These are phyloP conservation scores for barley (Hordeum vulgare) DNA, from an alignment of 176 grass and related monocot genomes.

Conservation along the genomic window DNA sequence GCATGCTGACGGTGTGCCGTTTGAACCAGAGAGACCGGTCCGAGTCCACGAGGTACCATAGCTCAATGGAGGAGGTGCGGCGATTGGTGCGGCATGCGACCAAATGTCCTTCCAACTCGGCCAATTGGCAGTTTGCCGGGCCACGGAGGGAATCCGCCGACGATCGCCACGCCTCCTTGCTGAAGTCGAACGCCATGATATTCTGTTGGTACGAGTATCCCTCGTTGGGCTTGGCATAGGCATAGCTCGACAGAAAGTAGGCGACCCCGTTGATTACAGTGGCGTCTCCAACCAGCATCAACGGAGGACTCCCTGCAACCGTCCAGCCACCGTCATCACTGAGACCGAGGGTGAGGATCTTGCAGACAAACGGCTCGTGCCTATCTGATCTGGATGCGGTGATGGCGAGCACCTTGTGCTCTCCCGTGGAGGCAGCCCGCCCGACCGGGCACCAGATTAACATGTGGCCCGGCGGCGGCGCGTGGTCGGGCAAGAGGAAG, in stretches of 20 bases:
- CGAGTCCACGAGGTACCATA: neutral
- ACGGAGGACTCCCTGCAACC: neutral
- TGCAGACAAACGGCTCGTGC: neutral
- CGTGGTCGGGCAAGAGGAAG: neutral
- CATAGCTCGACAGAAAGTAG: neutral
- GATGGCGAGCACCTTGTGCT: neutral
- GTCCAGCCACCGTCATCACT: neutral
- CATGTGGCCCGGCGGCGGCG: neutral
- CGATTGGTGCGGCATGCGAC: neutral
- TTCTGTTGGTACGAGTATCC: no score
- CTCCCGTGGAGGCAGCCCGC: neutral
- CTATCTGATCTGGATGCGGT: no score
- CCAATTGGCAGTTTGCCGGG: neutral
- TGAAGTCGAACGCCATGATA: neutral
- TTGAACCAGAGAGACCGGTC: neutral
- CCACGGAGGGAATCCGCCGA: neutral
- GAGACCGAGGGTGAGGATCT: neutral
- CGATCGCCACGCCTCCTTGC: neutral
- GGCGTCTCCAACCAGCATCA: fast-evolving
- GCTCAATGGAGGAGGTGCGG: neutral
- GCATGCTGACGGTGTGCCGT: neutral
- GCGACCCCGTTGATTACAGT: neutral
- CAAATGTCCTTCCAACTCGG: neutral
- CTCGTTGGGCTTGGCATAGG: no score
- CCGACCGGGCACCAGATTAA: neutral